These are phyloP conservation scores for Beauveria bassiana DNA, from an alignment of 2,329 filamentous ascomycete species.

Conservation along the genomic window DNA sequence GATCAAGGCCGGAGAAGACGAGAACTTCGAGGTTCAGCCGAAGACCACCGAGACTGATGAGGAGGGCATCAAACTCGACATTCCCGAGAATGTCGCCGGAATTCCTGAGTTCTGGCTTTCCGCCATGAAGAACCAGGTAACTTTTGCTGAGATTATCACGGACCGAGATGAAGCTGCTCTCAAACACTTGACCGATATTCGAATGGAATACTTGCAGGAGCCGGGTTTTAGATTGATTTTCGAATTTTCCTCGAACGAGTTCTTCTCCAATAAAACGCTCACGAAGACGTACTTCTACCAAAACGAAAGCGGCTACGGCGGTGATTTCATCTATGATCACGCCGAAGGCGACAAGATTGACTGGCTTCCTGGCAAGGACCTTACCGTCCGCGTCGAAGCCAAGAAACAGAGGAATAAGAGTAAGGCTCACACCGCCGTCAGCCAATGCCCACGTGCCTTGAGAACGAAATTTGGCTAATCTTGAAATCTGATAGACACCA, in stretches of 20 bases:
- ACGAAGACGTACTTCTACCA: conserved; percentile 99
- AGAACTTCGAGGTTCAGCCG: conserved; percentile 67
- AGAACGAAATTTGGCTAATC: conserved; percentile 1
- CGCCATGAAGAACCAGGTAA: conserved; percentile 99
- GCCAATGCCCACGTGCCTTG: neutral
- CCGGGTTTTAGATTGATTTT: conserved; percentile 98
- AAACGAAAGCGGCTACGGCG: conserved; percentile 95
- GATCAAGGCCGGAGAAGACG: conserved; percentile 76
- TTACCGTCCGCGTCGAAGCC: conserved; percentile 91
- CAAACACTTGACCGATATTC: conserved; percentile 82
- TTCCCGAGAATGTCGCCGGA: conserved; percentile 55
- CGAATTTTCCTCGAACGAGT: conserved; percentile 90
- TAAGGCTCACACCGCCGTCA: conserved; percentile 35
- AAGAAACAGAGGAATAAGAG: conserved; percentile 99
- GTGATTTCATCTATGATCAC: conserved; percentile 99
- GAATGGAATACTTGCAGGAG: conserved; percentile 98
- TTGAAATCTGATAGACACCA: conserved; percentile 63
- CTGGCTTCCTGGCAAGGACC: conserved; percentile 87
- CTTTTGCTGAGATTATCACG: conserved; percentile 96
- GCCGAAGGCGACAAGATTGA: conserved; percentile 97
- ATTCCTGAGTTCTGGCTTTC: conserved; percentile 99
- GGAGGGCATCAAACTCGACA: conserved; percentile 48
- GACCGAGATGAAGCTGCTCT: conserved; percentile 93
- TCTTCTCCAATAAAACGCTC: conserved; percentile 94
- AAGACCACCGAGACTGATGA: conserved; percentile 61